Base-by-base conservation (phyloP, 1,139 yeast species). In the Yamadazyma buinensis region DNA sequence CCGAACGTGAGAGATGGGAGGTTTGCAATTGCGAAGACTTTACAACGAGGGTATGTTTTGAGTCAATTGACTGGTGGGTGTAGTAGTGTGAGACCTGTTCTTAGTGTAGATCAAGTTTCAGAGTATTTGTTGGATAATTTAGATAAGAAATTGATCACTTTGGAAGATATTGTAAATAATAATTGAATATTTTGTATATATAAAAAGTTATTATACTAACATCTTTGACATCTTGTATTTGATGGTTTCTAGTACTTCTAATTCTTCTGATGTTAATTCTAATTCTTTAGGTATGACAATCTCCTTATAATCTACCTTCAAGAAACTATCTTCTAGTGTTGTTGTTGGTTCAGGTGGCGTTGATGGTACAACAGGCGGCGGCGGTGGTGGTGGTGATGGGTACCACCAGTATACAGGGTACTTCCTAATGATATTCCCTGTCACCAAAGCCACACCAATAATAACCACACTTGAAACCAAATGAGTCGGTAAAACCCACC, bases 71-170 rank as follows among this genome's bases (percentile, higher is more conserved):
- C 20, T 22, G 31, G 21, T 5, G n/a, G 77, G n/a, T 75, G 75
- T 45, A 64, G 67, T 1, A 36, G 77, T 32, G 58, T 80, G 0
- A 67, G 85, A 42, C 92, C 92, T 0, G 65, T 84, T 0, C 64
- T 84, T 3, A 71, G 86, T 1, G 84, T 87, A 0, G 84, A 80
- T 43, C 64, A 70, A 28, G 95, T 87, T 2, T 86, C 92, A 1
- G 53, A 61, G 31, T 75, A 76, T 30, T 63, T 80, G 2, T 63
- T 79, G 21, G 74, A 77, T 30, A 77, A 76, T 28, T 58, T 85
- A 25, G 68, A 68, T 14, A 77, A 78, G 37, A 52, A 55, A 0
- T 23, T 29, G 8, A 29, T 29, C 19, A 29, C 31, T 13, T 29
- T 29, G 15, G 31, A 29, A 6, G 31, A 29, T 21, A 29, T 29